Evolutionary conservation across 768 basidiomycete species (phyloP).

Genomic region (Hortiboletus flavorubellus): DNA sequence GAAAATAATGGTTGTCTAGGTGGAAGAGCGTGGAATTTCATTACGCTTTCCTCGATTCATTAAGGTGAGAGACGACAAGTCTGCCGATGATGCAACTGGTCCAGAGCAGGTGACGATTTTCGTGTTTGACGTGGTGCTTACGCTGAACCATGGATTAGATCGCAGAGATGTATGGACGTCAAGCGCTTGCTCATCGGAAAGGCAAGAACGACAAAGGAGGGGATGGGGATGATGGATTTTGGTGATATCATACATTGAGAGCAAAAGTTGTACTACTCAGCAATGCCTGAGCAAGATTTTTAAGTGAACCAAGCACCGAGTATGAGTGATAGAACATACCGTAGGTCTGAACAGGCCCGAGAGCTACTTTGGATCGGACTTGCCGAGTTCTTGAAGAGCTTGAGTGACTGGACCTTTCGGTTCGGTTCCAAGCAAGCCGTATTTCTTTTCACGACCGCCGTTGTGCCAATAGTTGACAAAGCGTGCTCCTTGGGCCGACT

Average conservation of each 20-base stretch:
- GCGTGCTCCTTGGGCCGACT: constrained; percentile 76
- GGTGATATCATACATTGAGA: constrained; percentile 43
- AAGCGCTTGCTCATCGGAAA: constrained; percentile 75
- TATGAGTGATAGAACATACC: not conserved
- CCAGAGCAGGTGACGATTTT: constrained; percentile 73
- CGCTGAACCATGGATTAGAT: constrained; percentile 45
- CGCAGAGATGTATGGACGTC: constrained; percentile 91
- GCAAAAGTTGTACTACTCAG: constrained; percentile 16
- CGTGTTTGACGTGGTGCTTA: not conserved
- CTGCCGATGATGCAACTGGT: constrained; percentile 86
- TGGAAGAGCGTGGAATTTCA: constrained; percentile 89
- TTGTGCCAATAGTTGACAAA: constrained; percentile 90
- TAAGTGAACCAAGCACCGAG: not conserved
- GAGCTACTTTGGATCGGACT: constrained; percentile 26
- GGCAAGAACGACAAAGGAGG: constrained; percentile 65
- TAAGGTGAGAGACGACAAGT: constrained; percentile 89
- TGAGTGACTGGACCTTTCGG: constrained; percentile 44
- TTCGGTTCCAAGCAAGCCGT: constrained; percentile 36
- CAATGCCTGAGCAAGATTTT: constrained; percentile 3
- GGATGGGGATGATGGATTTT: constrained; percentile 72
- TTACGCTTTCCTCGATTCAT: constrained; percentile 96
- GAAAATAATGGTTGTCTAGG: constrained; percentile 39
- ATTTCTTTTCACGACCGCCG: constrained; percentile 78
- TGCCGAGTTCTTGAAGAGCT: constrained; percentile 43
- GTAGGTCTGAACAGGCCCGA: not conserved